Evolutionary conservation across 1,284 basidiomycete genomes (phyloP).

Genomic region (Schizophyllum amplum): DNA sequence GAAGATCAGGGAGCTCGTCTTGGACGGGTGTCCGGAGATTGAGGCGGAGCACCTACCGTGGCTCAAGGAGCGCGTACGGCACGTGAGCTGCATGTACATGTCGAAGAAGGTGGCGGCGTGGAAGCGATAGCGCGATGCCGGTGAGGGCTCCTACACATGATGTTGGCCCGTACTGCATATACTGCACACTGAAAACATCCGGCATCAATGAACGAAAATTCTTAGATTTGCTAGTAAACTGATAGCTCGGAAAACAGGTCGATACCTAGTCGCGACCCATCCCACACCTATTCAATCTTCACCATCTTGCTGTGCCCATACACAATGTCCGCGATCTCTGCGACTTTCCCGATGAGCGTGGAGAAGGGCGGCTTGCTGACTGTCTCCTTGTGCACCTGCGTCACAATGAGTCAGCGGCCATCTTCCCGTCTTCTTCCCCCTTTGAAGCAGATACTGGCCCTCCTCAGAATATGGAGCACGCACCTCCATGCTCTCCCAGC

Average conservation of each 20-base stretch:
- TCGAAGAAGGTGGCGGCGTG: conserved; percentile 32
- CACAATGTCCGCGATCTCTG: not conserved
- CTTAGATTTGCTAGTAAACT: too few species aligned
- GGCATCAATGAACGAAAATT: too few species aligned
- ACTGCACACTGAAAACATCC: too few species aligned
- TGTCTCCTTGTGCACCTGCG: not conserved
- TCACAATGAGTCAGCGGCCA: not conserved
- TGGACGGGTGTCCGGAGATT: conserved; percentile 38
- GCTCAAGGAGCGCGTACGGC: conserved; percentile 35
- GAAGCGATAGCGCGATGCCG: conserved; percentile 14
- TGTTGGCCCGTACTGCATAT: too few species aligned
- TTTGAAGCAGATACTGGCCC: too few species aligned
- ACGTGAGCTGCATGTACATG: conserved; percentile 40
- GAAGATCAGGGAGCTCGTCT: conserved; percentile 27
- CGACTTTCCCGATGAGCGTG: not conserved
- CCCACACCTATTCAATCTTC: too few species aligned
- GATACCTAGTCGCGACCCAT: too few species aligned
- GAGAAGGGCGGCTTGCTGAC: not conserved
- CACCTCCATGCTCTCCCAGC: not conserved
- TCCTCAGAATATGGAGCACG: not conserved
- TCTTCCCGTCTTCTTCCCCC: too few species aligned
- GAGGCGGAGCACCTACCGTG: conserved; percentile 39
- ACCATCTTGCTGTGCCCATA: not conserved
- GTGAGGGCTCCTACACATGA: not conserved
- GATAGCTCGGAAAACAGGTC: too few species aligned